These are phyloP conservation scores for Dactylonectria macrodidyma DNA, from an alignment of 2,329 filamentous ascomycete genomes.

Conservation along the genomic window DNA sequence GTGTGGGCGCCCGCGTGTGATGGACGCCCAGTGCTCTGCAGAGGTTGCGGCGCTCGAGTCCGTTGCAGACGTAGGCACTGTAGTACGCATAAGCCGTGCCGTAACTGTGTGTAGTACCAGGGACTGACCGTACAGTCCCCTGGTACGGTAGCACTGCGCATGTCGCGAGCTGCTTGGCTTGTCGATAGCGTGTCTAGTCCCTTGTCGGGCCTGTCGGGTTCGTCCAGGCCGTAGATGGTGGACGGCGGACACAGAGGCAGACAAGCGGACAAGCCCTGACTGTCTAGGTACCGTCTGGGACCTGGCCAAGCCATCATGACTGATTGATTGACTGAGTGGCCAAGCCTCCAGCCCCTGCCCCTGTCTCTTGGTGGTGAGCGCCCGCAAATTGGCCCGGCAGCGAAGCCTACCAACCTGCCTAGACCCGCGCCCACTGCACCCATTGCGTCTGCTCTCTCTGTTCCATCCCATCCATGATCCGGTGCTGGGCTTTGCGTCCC, in stretches of 20 bases:
- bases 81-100: background rate
- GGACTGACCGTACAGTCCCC: background rate
- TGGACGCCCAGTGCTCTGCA: background rate
- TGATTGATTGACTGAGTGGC: constrained; percentile 23
- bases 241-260: background rate
- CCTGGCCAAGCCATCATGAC: constrained; percentile 23
- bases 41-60: background rate
- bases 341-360: constrained; percentile 25
- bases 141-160: background rate
- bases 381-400: constrained; percentile 39
- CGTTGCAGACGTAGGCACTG: no score
- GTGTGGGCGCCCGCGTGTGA: background rate
- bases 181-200: constrained; percentile 1
- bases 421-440: background rate
- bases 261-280: constrained; percentile 5
- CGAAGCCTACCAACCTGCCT: background rate
- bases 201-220: background rate
- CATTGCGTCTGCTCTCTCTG: background rate
- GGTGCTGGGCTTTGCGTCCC: constrained; percentile 15
- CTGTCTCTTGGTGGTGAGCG: constrained; percentile 35
- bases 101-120: background rate
- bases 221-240: background rate
- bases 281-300: background rate
- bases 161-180: background rate
- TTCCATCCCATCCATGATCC: background rate